Evolutionary conservation across 805 yeast species (phyloP).

Genomic region (Lipomyces sp.): DNA sequence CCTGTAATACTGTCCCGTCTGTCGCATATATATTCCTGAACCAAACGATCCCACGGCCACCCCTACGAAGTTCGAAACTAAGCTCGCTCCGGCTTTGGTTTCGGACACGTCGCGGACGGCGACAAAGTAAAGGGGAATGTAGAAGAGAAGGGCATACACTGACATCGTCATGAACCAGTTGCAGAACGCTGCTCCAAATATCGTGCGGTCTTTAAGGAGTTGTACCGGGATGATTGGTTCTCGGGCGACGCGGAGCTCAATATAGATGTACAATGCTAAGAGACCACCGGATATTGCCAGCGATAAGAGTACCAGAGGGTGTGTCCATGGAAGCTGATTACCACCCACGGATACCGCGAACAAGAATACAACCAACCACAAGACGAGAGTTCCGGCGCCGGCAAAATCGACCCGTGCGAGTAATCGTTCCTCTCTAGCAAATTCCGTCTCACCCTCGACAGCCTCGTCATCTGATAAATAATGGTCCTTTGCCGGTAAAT

Average conservation of each 20-base stretch:
- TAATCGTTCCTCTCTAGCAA: slow-evolving; percentile 26
- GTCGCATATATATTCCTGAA: slow-evolving; percentile 68
- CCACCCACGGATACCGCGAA: slow-evolving; percentile 74
- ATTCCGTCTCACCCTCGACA: slow-evolving; percentile 21
- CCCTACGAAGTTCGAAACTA: slow-evolving; percentile 63
- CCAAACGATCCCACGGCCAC: slow-evolving; percentile 69
- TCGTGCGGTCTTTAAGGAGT: slow-evolving; percentile 62
- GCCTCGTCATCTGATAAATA: slow-evolving; percentile 4
- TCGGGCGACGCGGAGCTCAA: slow-evolving; percentile 56
- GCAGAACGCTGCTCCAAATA: slow-evolving; percentile 66
- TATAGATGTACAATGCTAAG: slow-evolving; percentile 52
- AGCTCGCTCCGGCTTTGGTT: slow-evolving; percentile 60
- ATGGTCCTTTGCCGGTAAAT: slow-evolving; percentile 53
- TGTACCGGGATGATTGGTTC: slow-evolving; percentile 73
- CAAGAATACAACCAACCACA: slow-evolving; percentile 62
- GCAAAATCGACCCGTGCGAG: slow-evolving; percentile 65
- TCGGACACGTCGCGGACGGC: slow-evolving; percentile 60
- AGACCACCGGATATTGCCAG: slow-evolving; percentile 45
- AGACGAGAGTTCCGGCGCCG: slow-evolving; percentile 66
- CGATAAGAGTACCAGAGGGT: slow-evolving; percentile 49
- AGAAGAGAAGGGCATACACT: slow-evolving; percentile 66
- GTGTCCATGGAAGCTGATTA: slow-evolving; percentile 55
- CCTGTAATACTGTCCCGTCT: slow-evolving; percentile 54
- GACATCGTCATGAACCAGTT: slow-evolving; percentile 78
- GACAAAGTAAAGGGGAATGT: slow-evolving; percentile 71